Evolutionary conservation across 2,329 filamentous ascomycete species (phyloP).

Genomic region (Aspergillus pseudoglaucus): DNA sequence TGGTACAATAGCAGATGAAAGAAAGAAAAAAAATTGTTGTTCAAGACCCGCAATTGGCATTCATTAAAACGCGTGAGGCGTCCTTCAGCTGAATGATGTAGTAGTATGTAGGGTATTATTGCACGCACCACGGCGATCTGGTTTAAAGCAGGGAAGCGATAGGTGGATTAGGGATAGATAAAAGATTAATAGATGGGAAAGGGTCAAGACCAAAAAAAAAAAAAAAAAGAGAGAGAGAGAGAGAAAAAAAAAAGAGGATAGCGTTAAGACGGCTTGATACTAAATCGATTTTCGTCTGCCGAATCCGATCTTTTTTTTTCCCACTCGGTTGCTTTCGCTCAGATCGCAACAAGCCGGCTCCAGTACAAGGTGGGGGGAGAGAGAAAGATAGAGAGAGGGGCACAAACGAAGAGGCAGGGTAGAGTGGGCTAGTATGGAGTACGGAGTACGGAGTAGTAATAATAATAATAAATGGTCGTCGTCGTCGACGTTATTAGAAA

Average conservation of each 20-base stretch:
- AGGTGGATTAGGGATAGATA: not conserved
- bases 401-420: no score
- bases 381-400: not conserved
- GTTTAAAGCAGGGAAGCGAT: not conserved
- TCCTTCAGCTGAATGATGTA: not conserved
- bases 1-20: not conserved
- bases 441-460: no score
- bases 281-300: not conserved
- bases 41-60: not conserved
- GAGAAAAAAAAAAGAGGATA: constrained; percentile 1
- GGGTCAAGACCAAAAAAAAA: not conserved
- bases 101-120: not conserved
- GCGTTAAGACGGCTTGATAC: not conserved
- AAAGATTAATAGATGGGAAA: not conserved
- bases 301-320: not conserved
- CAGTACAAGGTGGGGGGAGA: constrained; percentile 9
- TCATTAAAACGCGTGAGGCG: not conserved
- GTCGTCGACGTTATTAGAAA: not conserved
- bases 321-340: not conserved
- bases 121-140: no score
- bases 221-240: no score
- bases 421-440: no score
- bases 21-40: not conserved
- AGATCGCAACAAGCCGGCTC: not conserved
- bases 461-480: not conserved